Evolutionary conservation across 345 rosid species (phyloP), one percentile per base, ranked within the genome.

Genomic region (Rhodamnia argentea): DNA sequence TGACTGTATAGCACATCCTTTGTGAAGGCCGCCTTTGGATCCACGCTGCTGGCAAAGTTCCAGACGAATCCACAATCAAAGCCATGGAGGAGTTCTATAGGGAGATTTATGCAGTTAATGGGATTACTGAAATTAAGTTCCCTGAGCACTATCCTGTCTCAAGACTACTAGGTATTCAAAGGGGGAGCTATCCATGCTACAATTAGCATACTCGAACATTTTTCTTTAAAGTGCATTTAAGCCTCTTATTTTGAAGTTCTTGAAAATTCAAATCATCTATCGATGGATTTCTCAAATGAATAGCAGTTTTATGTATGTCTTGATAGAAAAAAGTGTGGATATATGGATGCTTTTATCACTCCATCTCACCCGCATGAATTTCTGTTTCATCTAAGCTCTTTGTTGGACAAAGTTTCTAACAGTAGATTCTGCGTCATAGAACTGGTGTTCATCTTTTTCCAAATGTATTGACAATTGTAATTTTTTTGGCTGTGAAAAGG

Each of bases 11-110:
- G 10, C 47, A 9, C 47, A 56, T 85, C 82, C 37, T 78, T 32
- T 59, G 89, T 44, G 83, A 87, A 97, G 99, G 99, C 18, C 97
- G 99, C 78, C 93, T 97, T 54, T 97, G 99, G 99, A 96, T 97
- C 86, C 99, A 97, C 52, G 98, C 98, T 82, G 99, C 99, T 29
- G 85, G 96, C 87, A 96, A 97, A 90, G 90, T 96, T 82, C 98
- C 98, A 1, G 99, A 97, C 83, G 96, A 93, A 90, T 92, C 88
- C 82, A 96, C 98, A 13, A 93, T 96, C 85, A 96, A 94, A 94
- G 98, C 98, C 70, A 95, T 96, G 98, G 99, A 95, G 88, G 94
- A 90, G 10, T 97, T 97, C 88, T 96, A 96, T 82, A 86, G 89
- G 89, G 97, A 96, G 90, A 94, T 29, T 76, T 44, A 88, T 76